Evolutionary conservation across 1,284 basidiomycete genomes (phyloP).

Genomic region (Papiliotrema terrestris): DNA sequence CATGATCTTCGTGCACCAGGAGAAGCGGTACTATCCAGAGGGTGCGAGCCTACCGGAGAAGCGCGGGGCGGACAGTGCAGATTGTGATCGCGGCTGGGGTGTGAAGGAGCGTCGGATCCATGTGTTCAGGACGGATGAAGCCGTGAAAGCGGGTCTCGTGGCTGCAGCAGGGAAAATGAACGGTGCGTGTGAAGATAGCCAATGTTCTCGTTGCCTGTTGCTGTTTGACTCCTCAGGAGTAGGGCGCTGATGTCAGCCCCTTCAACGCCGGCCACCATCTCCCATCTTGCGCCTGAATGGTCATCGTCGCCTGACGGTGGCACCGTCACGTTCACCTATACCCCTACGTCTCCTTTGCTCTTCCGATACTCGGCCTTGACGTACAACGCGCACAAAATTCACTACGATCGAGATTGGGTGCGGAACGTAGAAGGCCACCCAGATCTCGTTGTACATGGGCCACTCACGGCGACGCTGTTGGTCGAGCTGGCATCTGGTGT

Average conservation of each 20-base stretch:
- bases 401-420: constrained; percentile 56
- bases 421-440: constrained; percentile 65
- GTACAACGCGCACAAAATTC: constrained; percentile 51
- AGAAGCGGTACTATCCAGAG: constrained; percentile 20
- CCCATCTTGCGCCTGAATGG: neutral
- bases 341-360: constrained; percentile 64
- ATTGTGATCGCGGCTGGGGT: constrained; percentile 55
- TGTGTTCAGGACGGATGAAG: constrained; percentile 60
- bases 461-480: constrained; percentile 71
- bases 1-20: constrained; percentile 75
- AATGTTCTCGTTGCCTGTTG: neutral
- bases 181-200: neutral
- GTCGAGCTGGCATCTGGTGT: constrained; percentile 57
- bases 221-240: neutral
- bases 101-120: constrained; percentile 68
- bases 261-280: neutral
- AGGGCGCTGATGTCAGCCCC: neutral
- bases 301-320: neutral
- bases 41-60: constrained; percentile 8
- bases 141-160: constrained; percentile 28
- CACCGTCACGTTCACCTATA: constrained; percentile 60
- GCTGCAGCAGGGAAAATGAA: neutral
- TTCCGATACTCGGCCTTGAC: constrained; percentile 82
- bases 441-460: constrained; percentile 78
- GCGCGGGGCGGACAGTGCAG: constrained; percentile 32